phyloP scores from a whole-genome alignment of 352 stramenopile species.

The Phytophthora citricola region DNA sequence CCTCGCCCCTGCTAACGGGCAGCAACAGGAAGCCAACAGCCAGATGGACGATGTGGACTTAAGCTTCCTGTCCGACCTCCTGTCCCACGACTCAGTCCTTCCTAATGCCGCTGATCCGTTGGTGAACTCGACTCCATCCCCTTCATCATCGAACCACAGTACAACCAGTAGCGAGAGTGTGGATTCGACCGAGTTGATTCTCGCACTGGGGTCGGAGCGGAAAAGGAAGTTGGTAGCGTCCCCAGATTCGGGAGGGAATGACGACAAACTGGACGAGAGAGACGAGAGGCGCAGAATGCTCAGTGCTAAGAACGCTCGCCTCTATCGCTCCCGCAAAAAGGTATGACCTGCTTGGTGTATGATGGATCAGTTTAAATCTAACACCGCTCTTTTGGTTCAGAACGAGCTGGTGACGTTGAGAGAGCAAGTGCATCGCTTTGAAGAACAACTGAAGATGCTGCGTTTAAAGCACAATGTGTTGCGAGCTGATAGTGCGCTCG shows the following conservation, averaged over 20 bases:
- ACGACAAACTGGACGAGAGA: conserved; percentile 15
- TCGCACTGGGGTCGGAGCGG: neutral
- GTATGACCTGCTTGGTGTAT: neutral
- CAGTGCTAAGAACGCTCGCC: conserved; percentile 45
- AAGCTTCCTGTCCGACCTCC: conserved; percentile 58
- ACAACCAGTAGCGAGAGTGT: conserved; percentile 1
- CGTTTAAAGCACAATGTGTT: conserved; percentile 23
- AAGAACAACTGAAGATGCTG: conserved; percentile 30
- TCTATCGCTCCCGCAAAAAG: conserved; percentile 56
- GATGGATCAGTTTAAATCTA: neutral
- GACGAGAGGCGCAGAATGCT: conserved; percentile 41
- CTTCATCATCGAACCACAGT: conserved; percentile 12
- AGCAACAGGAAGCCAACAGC: neutral
- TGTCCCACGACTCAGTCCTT: conserved; percentile 47
- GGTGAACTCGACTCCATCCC: neutral
- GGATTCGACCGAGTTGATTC: neutral
- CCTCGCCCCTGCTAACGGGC: neutral
- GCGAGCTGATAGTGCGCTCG: conserved; percentile 23
- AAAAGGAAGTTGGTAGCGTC: conserved; percentile 8
- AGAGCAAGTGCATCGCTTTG: conserved; percentile 27
- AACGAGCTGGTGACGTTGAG: conserved; percentile 30
- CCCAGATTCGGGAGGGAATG: neutral
- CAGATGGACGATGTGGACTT: conserved; percentile 32
- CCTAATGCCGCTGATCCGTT: neutral
- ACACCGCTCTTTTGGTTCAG: conserved; percentile 7